Base-by-base conservation (phyloP, 2,329 filamentous ascomycete species). In the Sarocladium oryzae region DNA sequence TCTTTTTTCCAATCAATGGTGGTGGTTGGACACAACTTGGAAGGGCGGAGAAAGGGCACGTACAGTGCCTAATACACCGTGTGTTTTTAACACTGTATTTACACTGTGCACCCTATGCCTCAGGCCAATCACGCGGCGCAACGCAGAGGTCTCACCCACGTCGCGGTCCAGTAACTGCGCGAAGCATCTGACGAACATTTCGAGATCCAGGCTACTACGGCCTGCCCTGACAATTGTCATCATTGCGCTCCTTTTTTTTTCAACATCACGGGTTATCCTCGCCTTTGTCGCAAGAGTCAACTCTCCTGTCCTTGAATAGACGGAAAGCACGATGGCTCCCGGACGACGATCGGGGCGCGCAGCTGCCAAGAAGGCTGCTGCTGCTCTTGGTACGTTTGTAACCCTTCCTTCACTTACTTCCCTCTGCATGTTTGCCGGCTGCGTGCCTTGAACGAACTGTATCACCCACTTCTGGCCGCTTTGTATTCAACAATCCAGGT, bases 301-400 rank as follows among this genome's bases (percentile, higher is more conserved):
- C 10, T 28, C 40, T 8, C n/a, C n/a, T n/a, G n/a, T n/a, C n/a
- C n/a, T n/a, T n/a, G n/a, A n/a, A n/a, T 33, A 8, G n/a, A 33
- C n/a, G 24, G 43, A 30, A 32, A 48, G 43, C 36, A 52, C 35
- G 20, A 58, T 56, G 56, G 41, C 56, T 51, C 53, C 56, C 43
- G 72, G 73, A 56, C 71, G 72, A 64, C 68, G 75, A 63, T 76
- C 75, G 56, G 75, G 75, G 55, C 73, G 75, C 66, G 74, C 75
- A 57, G 75, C 75, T 55, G 75, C 75, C 41, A 77, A 74, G 65
- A 74, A 73, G 62, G 75, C 75, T 54, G 73, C 75, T 55, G 75
- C 74, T 56, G 75, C 75, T 56, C 66, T 78, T 58, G 75, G 75
- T 78, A 68, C 62, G 74, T 68, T 48, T 48, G 26, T 48, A 32